phyloP scores from a whole-genome alignment of 805 yeast species.

The Isabelozyma pseudorhagii region DNA sequence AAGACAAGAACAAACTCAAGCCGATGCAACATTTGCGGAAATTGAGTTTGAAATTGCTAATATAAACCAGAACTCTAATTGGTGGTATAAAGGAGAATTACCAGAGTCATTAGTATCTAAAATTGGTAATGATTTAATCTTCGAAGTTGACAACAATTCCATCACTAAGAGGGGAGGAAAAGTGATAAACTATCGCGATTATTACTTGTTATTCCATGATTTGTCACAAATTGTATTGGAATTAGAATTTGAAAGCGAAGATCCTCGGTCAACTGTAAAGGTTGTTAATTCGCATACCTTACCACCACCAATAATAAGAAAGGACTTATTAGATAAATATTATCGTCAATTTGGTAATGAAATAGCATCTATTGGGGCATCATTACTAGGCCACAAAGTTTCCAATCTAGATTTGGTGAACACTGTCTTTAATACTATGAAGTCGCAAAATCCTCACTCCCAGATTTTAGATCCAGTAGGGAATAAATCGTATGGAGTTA shows the following conservation, averaged over 20 bases:
- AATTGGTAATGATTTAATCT: slow-evolving; percentile 48
- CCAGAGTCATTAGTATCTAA: slow-evolving; percentile 50
- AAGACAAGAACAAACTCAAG: slow-evolving; percentile 21
- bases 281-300: slow-evolving; percentile 21
- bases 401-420: slow-evolving; percentile 19
- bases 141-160: slow-evolving; percentile 61
- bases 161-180: slow-evolving; percentile 58
- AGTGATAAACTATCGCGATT: slow-evolving; percentile 50
- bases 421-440: slow-evolving; percentile 15
- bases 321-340: slow-evolving; percentile 46
- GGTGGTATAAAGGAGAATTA: slow-evolving; percentile 67
- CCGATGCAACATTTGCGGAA: slow-evolving; percentile 20
- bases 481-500: slow-evolving; percentile 67
- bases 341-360: slow-evolving; percentile 50
- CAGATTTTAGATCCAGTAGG: slow-evolving; percentile 60
- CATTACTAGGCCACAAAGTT: slow-evolving; percentile 30
- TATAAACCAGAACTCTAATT: slow-evolving; percentile 32
- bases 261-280: slow-evolving; percentile 51
- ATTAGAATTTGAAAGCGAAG: slow-evolving; percentile 49
- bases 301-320: slow-evolving; percentile 45
- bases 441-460: slow-evolving; percentile 2
- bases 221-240: slow-evolving; percentile 64
- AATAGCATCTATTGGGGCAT: slow-evolving; percentile 36
- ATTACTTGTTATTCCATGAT: slow-evolving; percentile 71
- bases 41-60: slow-evolving; percentile 29